phyloP scores from a whole-genome alignment of 2,329 filamentous ascomycete genomes.

The Lecanicillium sp. region DNA sequence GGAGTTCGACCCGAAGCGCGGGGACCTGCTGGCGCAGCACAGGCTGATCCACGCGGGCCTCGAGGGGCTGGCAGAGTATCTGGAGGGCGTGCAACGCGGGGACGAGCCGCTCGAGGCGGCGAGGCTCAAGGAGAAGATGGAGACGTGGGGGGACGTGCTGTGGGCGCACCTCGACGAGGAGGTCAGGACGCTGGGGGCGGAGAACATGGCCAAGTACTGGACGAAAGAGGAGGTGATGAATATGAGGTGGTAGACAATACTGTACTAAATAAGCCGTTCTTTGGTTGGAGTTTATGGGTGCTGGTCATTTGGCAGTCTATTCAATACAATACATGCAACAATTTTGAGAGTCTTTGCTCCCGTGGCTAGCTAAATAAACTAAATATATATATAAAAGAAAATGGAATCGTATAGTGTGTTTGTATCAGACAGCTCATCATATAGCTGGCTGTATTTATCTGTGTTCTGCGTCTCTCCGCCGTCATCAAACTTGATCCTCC shows the following conservation, averaged over 20 bases:
- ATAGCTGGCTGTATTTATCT: too few relatives aligned
- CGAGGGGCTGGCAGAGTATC: slow-evolving; percentile 60
- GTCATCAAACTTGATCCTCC: neutral
- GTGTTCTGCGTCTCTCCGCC: too few relatives aligned
- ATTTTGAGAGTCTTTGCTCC: neutral
- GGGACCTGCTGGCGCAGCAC: slow-evolving; percentile 69
- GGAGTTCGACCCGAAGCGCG: slow-evolving; percentile 53
- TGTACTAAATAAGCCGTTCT: neutral
- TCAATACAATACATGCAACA: neutral
- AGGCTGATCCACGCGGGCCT: slow-evolving; percentile 71
- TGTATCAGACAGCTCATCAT: too few relatives aligned
- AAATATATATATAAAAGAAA: neutral
- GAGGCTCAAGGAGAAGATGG: slow-evolving; percentile 65
- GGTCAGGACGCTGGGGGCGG: slow-evolving; percentile 68
- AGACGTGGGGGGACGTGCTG: slow-evolving; percentile 69
- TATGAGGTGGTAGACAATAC: slow-evolving; percentile 56
- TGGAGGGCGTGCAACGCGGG: slow-evolving; percentile 54
- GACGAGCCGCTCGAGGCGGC: slow-evolving; percentile 52
- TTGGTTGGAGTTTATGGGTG: neutral
- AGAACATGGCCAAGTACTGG: slow-evolving; percentile 87
- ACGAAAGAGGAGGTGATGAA: slow-evolving; percentile 64
- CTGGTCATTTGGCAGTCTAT: neutral
- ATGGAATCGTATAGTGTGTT: too few relatives aligned
- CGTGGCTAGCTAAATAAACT: neutral
- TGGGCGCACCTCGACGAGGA: slow-evolving; percentile 83